Base-by-base conservation (phyloP, 2,329 filamentous ascomycete species). In the Huntiella bhutanensis region DNA sequence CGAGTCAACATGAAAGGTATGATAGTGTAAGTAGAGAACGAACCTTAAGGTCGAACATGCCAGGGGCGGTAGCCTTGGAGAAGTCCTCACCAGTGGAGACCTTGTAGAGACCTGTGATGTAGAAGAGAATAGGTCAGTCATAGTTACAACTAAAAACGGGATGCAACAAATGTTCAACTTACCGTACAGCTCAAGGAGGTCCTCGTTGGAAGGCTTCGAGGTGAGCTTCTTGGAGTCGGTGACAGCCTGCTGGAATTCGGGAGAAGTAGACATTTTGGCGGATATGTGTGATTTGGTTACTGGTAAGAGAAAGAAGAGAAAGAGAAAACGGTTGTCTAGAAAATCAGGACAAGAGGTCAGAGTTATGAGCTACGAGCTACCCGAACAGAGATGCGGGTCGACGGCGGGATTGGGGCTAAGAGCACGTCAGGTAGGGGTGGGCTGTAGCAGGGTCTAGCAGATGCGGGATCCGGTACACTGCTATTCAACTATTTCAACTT, bases 11-110 rank as follows among this genome's bases (percentile, higher is more conserved):
- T 77, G 51, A 84, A 57, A 61, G 83, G 74, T 57, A 84, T 82
- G 64, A 76, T 71, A 64, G 79, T 76, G 22, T 78, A 77, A 52
- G 64, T 60, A 47, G 69, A 16, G 13, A 17, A 56, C 64, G 48
- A 62, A 76, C 77, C 68, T 77, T 77, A 51, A 85, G 57, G 61
- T 84, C 75, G 58, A 84, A 82, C 64, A 76, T 71, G 64, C 80
- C 76, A 28, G 78, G 78, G 52, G 64, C 60, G 47, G 69, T 53
- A 54, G 78, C 77, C 52, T 59, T 61, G 53, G 57, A 51, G 56
- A 77, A 65, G 57, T 78, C 70, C 58, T 77, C 73, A 56, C 65
- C 70, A 49, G 58, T 69, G 49, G 61, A 67, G 52, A 73, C 60
- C 64, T 77, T 78, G 69, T 62, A 78, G 49, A 77, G 67, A 54